Evolutionary conservation across 1,284 basidiomycete species (phyloP).

Genomic region (Lignosus rhinocerotis): DNA sequence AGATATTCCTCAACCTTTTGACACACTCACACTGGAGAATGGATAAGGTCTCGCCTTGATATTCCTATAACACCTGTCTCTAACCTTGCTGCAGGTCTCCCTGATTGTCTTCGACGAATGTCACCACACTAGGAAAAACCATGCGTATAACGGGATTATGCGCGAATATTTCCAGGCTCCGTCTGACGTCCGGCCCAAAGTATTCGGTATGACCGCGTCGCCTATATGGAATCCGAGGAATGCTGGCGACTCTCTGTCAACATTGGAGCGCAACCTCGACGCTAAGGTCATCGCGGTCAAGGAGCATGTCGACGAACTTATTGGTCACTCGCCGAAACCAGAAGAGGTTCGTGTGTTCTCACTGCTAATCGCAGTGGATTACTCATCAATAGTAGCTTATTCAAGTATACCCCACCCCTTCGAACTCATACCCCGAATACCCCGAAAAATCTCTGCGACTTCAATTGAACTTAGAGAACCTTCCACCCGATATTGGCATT

Average conservation of each 20-base stretch:
- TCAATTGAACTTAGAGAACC: constrained; percentile 49
- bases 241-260: constrained; percentile 54
- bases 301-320: constrained; percentile 63
- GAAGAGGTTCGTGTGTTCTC: constrained; percentile 50
- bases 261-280: constrained; percentile 72
- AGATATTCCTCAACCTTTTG: constrained; percentile 77
- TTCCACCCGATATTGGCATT: constrained; percentile 44
- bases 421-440: constrained; percentile 49
- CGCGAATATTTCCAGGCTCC: constrained; percentile 67
- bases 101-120: constrained; percentile 84
- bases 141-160: constrained; percentile 82
- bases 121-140: constrained; percentile 76
- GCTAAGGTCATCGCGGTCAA: constrained; percentile 73
- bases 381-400: constrained; percentile 46
- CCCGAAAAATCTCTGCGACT: constrained; percentile 55
- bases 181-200: constrained; percentile 57
- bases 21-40: constrained; percentile 80
- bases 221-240: constrained; percentile 78
- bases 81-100: constrained; percentile 50
- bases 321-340: constrained; percentile 61
- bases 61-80: neutral
- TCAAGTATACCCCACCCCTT: constrained; percentile 53
- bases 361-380: neutral
- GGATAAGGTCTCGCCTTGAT: constrained; percentile 44
- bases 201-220: constrained; percentile 90